Conservation (phyloP, 75 land plant species). For the Isoetes taiwanensis region DNA sequence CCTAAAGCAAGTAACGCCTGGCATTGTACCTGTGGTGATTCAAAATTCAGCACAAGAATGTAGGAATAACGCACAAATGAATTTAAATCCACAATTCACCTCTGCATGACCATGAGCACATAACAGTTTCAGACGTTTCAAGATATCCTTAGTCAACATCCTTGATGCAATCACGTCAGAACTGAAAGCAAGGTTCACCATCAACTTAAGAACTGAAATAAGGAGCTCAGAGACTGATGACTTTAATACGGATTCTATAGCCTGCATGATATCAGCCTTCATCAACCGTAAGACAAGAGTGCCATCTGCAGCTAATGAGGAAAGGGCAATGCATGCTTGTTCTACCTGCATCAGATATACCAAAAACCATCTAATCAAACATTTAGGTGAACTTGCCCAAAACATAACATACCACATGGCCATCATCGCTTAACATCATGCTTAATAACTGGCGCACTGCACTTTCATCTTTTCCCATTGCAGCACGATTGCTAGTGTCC, state of each 20-base stretch:
- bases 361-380: no score
- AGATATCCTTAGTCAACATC: slow-evolving; percentile 74
- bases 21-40: slow-evolving; percentile 92
- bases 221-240: slow-evolving; percentile 48
- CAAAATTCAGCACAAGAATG: no score
- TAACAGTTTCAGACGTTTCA: slow-evolving; percentile 66
- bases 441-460: slow-evolving; percentile 91
- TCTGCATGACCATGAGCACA: slow-evolving; percentile 75
- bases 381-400: no score
- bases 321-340: slow-evolving; percentile 86
- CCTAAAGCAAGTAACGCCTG: slow-evolving; percentile 72
- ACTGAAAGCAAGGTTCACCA: slow-evolving; percentile 72
- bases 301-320: slow-evolving; percentile 79
- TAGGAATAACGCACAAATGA: no score
- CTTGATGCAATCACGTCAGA: slow-evolving; percentile 83
- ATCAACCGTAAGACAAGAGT: slow-evolving; percentile 69
- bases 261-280: slow-evolving; percentile 84
- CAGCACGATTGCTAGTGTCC: slow-evolving; percentile 58
- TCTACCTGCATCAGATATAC: slow-evolving; percentile 51
- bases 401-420: slow-evolving; percentile 69
- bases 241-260: slow-evolving; percentile 65
- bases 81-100: slow-evolving; percentile 33
- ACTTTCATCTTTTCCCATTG: slow-evolving; percentile 93
- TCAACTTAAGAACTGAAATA: slow-evolving; percentile 75
- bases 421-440: slow-evolving; percentile 92